These are phyloP conservation scores for Penicillium nucicola DNA, from an alignment of 495 filamentous ascomycete species.

Conservation along the genomic window DNA sequence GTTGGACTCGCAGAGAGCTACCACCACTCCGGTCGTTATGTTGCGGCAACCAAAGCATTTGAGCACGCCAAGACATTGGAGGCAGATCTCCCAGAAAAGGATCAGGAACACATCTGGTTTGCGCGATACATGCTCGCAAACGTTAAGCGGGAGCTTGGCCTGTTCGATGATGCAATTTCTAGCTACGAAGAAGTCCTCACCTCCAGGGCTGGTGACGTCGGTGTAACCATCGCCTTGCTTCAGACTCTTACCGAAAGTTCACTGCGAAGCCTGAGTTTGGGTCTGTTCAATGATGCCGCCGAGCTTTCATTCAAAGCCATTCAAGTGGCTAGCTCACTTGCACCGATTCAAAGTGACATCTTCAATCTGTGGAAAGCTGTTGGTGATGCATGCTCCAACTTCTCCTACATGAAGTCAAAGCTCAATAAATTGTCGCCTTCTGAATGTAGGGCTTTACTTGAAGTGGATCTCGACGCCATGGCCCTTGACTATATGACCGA, in stretches of 20 bases:
- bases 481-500: constrained; percentile 64
- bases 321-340: constrained; percentile 48
- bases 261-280: constrained; percentile 70
- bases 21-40: constrained; percentile 86
- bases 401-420: constrained; percentile 70
- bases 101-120: constrained; percentile 77
- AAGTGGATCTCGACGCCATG: constrained; percentile 43
- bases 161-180: constrained; percentile 76
- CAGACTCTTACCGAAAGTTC: constrained; percentile 83
- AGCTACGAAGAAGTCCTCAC: constrained; percentile 71
- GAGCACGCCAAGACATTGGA: constrained; percentile 72
- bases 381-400: constrained; percentile 84
- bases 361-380: constrained; percentile 96
- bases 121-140: constrained; percentile 97
- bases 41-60: constrained; percentile 90
- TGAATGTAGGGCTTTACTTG: constrained; percentile 54
- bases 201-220: constrained; percentile 68
- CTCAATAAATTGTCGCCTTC: constrained; percentile 54
- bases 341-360: constrained; percentile 53
- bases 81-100: constrained; percentile 28
- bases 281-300: constrained; percentile 76
- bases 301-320: constrained; percentile 63
- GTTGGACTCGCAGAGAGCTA: constrained; percentile 95
- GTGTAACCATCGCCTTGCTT: constrained; percentile 79
- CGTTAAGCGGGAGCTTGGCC: constrained; percentile 83